Conservation (phyloP, 2,329 filamentous ascomycete species). For the Fusarium gaditjirri region DNA sequence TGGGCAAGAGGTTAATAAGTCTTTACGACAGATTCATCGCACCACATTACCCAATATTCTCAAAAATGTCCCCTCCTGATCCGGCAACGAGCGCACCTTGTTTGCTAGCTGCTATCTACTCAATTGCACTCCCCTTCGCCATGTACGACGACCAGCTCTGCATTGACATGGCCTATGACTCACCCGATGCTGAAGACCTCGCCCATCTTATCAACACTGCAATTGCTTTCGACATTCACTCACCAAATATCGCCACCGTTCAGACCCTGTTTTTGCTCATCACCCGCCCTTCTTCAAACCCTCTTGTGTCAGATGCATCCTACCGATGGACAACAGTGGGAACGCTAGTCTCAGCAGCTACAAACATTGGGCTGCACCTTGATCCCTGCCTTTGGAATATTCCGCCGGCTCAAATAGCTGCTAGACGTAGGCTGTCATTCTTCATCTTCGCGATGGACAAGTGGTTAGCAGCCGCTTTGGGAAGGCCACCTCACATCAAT, state of each 20-base stretch:
- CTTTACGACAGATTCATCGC: neutral
- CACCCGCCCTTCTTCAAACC: neutral
- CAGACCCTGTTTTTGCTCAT: neutral
- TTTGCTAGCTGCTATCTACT: neutral
- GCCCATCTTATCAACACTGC: neutral
- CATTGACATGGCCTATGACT: constrained; percentile 8
- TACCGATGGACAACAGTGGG: neutral
- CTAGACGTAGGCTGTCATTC: neutral
- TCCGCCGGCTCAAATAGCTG: neutral
- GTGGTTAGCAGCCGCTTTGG: constrained; percentile 1
- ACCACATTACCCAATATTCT: neutral
- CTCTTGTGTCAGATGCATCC: neutral
- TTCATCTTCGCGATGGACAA: neutral
- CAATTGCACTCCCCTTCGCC: neutral
- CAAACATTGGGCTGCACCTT: neutral
- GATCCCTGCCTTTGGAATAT: neutral
- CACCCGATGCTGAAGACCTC: neutral
- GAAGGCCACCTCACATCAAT: neutral
- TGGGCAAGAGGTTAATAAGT: neutral
- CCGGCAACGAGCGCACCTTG: neutral
- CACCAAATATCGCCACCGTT: neutral
- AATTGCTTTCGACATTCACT: neutral
- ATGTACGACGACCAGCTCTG: constrained; percentile 9
- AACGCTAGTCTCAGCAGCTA: neutral
- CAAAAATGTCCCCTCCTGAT: neutral